Base-by-base conservation (phyloP, 2,329 filamentous ascomycete genomes). In the Aspergillus unguis region DNA sequence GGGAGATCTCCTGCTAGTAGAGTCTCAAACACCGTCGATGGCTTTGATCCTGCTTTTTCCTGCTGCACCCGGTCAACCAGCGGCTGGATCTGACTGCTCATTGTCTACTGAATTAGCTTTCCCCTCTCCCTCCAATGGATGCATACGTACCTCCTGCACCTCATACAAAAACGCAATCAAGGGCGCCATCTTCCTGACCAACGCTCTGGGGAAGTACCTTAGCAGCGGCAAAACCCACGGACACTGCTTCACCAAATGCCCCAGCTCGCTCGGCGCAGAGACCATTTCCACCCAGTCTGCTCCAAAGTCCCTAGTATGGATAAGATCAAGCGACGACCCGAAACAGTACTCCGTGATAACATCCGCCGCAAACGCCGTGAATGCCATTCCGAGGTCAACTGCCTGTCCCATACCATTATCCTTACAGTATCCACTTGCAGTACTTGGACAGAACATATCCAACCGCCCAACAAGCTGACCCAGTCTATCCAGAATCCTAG, bases 281-380 rank as follows among this genome's bases (percentile, higher is more conserved):
- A 48, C 27, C 46, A 48, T 48, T 6, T 48, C 46, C 4, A 48
- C 37, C 46, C 46, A 48, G 11, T 43, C 29, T 8, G 37, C 17
- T 8, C 32, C 46, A 43, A 48, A 48, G 46, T 48, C 29, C 5
- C 28, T 28, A 11, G 9, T 42, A 7, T 42, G 28, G 17, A 48
- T 32, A 8, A 48, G 27, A n/a, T 42, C 38, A 6, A 48, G 28
- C 2, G 46, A 42, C 8, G 29, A 28, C 8, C 46, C 46, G 9
- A 48, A 48, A 26, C 46, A 48, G 29, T 48, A 48, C 9, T 48
- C 46, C 5, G 46, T 48, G 11, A 48, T 48, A 31, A 48, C 46
- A 27, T 48, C 46, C 31, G 46, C 46, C 27, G 46, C 46, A 7
- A 48, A 48, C 29, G 31, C 46, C 17, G 46, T 48, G 28, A 48